Base-by-base conservation (phyloP, 768 basidiomycete species). In the Hortiboletus flavorubellus region DNA sequence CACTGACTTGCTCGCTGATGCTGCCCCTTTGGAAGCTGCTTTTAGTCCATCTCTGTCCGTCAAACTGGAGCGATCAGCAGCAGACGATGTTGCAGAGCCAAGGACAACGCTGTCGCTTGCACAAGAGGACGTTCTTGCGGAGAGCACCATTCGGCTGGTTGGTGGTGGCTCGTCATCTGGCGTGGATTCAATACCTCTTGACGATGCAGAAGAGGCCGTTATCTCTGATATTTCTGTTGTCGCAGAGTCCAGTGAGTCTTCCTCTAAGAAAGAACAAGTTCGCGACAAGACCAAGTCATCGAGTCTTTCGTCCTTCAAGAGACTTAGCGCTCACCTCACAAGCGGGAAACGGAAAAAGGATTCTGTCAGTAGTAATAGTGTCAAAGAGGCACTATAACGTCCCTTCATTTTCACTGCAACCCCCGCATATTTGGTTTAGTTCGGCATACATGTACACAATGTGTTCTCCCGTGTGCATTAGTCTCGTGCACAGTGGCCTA, bases 251-350 rank as follows among this genome's bases (percentile, higher is more conserved):
- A 65, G 58, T 1, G 59, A 51, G 26, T 44, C 56, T 12, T 40
- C 47, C n/a, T 8, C 53, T 33, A 68, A 65, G 53, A 76, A 78
- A 62, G 69, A 53, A 31, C 59, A 54, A 51, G 64, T 78, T 40
- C 80, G 80, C 38, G 79, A 75, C 69, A 85, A 82, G 73, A 80
- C 76, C 56, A 82, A 77, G 53, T 56, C 66, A 67, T 62, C 71
- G 31, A 84, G 84, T 65, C 75, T 81, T 46, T 72, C 84, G 43
- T 75, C 81, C 43, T 68, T 86, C 58, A 87, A 84, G 72, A 80
- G 79, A 63, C 64, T 86, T 26, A 78, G 80, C 45, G 70, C 75
- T 41, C 67, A 63, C 42, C 53, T 73, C 30, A 61, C 76, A 23
- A 74, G 74, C 35, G 74, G 73, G 34, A 71, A 72, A 63, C 71